Percentiles rank a stretch among this genome's conserved stretches.
These are phyloP conservation scores for Apiospora saccharicola DNA, from an alignment of 2,329 filamentous ascomycete genomes.

Conservation along the genomic window DNA sequence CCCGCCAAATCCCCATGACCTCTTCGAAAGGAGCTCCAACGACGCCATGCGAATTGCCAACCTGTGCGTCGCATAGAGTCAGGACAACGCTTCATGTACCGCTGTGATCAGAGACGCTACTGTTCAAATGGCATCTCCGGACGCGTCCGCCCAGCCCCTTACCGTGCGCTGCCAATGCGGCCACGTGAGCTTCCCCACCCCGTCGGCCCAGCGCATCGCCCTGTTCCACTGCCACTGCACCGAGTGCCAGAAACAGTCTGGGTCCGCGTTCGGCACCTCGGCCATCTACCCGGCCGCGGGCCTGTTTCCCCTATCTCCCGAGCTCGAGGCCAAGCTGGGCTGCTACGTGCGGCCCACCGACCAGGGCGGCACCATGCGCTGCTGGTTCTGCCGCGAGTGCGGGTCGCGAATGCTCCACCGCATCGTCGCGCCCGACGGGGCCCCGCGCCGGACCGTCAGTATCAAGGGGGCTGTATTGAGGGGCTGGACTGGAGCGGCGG, in stretches of 20 bases:
- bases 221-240: constrained; percentile 56
- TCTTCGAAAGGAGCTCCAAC: not conserved
- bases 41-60: not conserved
- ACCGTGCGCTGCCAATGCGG: constrained; percentile 50
- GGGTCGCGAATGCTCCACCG: constrained; percentile 58
- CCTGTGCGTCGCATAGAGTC: not conserved
- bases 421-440: constrained; percentile 46
- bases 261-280: constrained; percentile 55
- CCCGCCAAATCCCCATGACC: not conserved
- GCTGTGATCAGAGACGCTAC: too few species aligned
- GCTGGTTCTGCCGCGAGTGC: constrained; percentile 47
- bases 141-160: constrained; percentile 28
- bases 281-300: constrained; percentile 50
- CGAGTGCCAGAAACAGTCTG: constrained; percentile 53
- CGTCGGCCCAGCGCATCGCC: constrained; percentile 43
- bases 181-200: constrained; percentile 45
- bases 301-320: constrained; percentile 49
- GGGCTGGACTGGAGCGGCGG: constrained; percentile 49
- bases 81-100: too few species aligned
- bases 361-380: constrained; percentile 50
- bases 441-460: constrained; percentile 45
- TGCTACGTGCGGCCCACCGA: constrained; percentile 50
- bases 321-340: constrained; percentile 42
- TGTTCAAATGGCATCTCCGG: not conserved
- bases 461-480: constrained; percentile 55